Evolutionary conservation across 306 rosid species (phyloP), one percentile per base, ranked within the genome.

Genomic region (Macrotyloma uniflorum): DNA sequence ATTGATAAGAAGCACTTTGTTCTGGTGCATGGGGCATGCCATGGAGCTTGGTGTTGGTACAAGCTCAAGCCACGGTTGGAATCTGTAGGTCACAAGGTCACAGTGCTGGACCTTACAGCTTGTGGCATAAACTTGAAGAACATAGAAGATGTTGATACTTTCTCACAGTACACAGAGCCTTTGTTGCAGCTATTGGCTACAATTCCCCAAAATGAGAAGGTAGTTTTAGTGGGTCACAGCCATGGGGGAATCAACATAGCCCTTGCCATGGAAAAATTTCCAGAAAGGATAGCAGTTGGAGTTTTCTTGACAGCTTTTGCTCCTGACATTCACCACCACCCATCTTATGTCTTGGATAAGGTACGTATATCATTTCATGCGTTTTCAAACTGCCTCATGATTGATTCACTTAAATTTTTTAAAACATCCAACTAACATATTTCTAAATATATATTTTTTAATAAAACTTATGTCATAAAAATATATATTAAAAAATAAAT

Each of bases 41-140:
- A 90, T 66, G 97, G 97, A 0, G 92, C 92, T 7, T 93, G 97
- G 97, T 2, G 86, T 43, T 93, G 97, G 98, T 86, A 86, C 90
- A 93, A 88, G 81, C 15, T 93, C 32, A 89, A 87, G 32, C 90
- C 93, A 6, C 86, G 3, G 15, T 85, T 93, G 0, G 88, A 93
- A 83, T 71, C 85, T 0, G 77, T 84, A 0, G 91, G 98, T 23
- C 88, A 93, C 84, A 35, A 62, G 1, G 93, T 89, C 5, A 87
- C 96, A 5, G 74, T 35, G 4, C 35, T 93, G 0, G 87, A 91
- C 64, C 87, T 88, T 35, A 79, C 89, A 0, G 93, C 91, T 23
- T 87, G 91, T 3, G 95, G 98, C 28, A 80, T 57, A 79, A 53
- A 89, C 81, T 1, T 6, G 70, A 78, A 63, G 80, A 51, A 83